phyloP scores from a whole-genome alignment of 805 yeast species.

The Tetrapisispora taiwanensis region DNA sequence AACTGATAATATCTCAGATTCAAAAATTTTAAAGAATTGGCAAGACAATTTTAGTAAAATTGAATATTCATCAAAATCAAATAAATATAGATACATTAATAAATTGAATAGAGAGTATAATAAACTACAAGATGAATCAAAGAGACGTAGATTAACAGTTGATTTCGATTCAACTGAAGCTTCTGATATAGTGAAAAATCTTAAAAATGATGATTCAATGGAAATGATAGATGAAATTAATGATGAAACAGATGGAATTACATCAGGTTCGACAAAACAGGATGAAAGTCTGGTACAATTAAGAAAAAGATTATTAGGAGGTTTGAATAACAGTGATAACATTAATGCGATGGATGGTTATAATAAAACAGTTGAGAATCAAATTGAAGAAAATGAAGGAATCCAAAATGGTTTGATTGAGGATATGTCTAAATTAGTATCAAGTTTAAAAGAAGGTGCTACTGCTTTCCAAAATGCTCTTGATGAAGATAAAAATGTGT shows the following conservation, averaged over 20 bases:
- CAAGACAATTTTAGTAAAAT: conserved; percentile 8
- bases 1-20: neutral
- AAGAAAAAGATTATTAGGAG: conserved; percentile 26
- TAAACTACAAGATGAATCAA: conserved; percentile 8
- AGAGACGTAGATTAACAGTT: conserved; percentile 22
- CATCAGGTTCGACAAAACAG: conserved; percentile 4
- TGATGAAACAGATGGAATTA: neutral
- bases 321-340: conserved; percentile 3
- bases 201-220: conserved; percentile 7
- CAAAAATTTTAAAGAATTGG: conserved; percentile 1
- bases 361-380: conserved; percentile 24
- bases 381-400: conserved; percentile 30
- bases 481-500: conserved; percentile 30
- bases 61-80: conserved; percentile 9
- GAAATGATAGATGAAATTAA: neutral
- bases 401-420: conserved; percentile 30
- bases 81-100: conserved; percentile 4
- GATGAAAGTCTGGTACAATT: conserved; percentile 27
- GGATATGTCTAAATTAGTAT: conserved; percentile 32
- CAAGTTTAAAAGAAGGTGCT: conserved; percentile 32
- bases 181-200: conserved; percentile 1
- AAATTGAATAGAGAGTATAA: conserved; percentile 12
- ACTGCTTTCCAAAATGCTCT: conserved; percentile 33
- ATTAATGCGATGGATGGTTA: neutral
- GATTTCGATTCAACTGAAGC: conserved; percentile 19